A percentile compares a stretch with the other conserved stretches of the same genome.
Conservation (phyloP, 805 yeast genomes). For the Starmerella lactis-condensi region DNA sequence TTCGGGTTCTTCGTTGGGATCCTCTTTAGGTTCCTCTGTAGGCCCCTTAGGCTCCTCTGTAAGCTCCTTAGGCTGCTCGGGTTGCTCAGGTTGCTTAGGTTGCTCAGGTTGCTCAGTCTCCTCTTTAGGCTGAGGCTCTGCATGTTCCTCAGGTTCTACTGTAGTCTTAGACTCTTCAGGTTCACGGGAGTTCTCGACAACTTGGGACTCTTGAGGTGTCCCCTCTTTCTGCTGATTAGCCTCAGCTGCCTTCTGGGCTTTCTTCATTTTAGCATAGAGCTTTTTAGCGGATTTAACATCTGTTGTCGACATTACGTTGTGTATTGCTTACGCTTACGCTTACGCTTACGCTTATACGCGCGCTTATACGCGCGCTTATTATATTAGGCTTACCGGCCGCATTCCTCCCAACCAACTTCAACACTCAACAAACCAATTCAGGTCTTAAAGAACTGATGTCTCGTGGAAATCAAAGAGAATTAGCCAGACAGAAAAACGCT, state of each 20-base stretch:
- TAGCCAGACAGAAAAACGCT: slow-evolving; percentile 71
- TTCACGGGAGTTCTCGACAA: slow-evolving; percentile 1
- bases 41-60: slow-evolving; percentile 8
- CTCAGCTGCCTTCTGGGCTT: slow-evolving; percentile 14
- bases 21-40: slow-evolving; percentile 7
- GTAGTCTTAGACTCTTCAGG: slow-evolving; percentile 7
- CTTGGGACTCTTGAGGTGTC: neutral
- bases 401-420: neutral
- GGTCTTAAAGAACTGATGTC: slow-evolving; percentile 37
- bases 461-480: slow-evolving; percentile 91
- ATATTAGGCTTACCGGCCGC: neutral
- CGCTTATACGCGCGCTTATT: neutral
- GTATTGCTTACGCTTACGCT: neutral
- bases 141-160: slow-evolving; percentile 4
- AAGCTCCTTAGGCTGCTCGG: slow-evolving; percentile 9
- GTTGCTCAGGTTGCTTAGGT: neutral
- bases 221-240: slow-evolving; percentile 1
- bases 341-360: neutral
- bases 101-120: slow-evolving; percentile 3
- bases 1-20: slow-evolving; percentile 2
- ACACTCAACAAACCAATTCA: neutral
- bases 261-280: slow-evolving; percentile 52
- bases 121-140: slow-evolving; percentile 1
- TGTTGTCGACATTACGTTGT: slow-evolving; percentile 9
- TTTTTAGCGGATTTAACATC: slow-evolving; percentile 51